Percentiles rank a stretch among this genome's conserved stretches.
Conservation (phyloP, 1,139 yeast genomes). For the Lodderomyces elongisporus region DNA sequence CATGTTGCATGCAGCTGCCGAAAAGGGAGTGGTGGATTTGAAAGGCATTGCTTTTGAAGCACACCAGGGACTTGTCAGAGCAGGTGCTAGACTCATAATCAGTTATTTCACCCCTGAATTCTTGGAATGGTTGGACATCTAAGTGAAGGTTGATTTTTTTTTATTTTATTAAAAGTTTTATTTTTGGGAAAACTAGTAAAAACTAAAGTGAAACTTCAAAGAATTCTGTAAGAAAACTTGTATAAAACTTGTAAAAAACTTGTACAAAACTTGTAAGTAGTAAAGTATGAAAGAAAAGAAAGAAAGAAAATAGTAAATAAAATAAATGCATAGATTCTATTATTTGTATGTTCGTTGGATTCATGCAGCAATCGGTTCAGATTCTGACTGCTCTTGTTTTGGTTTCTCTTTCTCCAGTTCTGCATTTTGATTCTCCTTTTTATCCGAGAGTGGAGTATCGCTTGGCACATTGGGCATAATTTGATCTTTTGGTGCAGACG, state of each 20-base stretch:
- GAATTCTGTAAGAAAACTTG: too few relatives aligned
- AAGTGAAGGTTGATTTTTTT: too few relatives aligned
- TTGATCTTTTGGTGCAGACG: conserved; percentile 17
- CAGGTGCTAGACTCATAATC: conserved; percentile 90
- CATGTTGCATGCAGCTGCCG: conserved; percentile 98
- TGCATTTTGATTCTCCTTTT: too few relatives aligned
- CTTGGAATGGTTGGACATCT: conserved; percentile 73
- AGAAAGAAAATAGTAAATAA: background rate
- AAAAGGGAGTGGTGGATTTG: conserved; percentile 86
- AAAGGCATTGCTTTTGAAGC: conserved; percentile 88
- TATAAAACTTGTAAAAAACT: too few relatives aligned
- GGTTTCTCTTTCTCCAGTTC: conserved; percentile 10
- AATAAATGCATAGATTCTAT: too few relatives aligned
- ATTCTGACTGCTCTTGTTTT: conserved; percentile 13
- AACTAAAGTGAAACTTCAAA: too few relatives aligned
- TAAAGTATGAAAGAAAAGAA: conserved; percentile 1
- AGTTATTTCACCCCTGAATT: conserved; percentile 95
- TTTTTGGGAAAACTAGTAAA: too few relatives aligned
- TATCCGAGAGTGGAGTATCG: too few relatives aligned
- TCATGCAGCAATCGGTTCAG: conserved; percentile 15
- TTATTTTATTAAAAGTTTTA: too few relatives aligned
- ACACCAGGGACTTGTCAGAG: conserved; percentile 87
- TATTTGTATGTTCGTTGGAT: background rate
- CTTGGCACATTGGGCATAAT: conserved; percentile 20
- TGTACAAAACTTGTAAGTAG: too few relatives aligned